Evolutionary conservation across 2,329 filamentous ascomycete species (phyloP).

Genomic region (Paecilomyces sp.): DNA sequence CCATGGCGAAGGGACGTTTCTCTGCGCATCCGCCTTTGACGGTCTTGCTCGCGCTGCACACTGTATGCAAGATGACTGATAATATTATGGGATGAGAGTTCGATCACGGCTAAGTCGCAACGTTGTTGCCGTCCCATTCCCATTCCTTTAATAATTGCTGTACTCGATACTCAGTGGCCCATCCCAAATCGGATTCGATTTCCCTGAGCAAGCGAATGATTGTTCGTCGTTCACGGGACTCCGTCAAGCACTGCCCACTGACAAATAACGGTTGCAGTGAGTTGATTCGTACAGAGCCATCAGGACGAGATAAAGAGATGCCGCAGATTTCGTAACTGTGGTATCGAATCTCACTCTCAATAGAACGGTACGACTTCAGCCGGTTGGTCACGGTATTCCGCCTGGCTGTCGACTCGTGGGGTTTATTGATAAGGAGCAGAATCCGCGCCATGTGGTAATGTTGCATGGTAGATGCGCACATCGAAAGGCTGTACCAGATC

Average conservation of each 20-base stretch:
- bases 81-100: not conserved
- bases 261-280: conserved; percentile 57
- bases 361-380: conserved; percentile 52
- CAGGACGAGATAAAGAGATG: conserved; percentile 51
- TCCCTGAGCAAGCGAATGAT: conserved; percentile 50
- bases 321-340: conserved; percentile 57
- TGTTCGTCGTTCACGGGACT: conserved; percentile 46
- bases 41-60: not conserved
- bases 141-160: conserved; percentile 42
- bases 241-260: conserved; percentile 53
- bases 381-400: conserved; percentile 47
- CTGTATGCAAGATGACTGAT: not conserved
- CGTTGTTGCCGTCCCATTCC: conserved; percentile 16
- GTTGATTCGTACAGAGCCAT: conserved; percentile 53
- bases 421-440: conserved; percentile 36
- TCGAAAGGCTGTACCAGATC: conserved; percentile 58
- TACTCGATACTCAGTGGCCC: conserved; percentile 56
- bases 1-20: not conserved
- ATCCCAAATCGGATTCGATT: conserved; percentile 58
- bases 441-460: conserved; percentile 40
- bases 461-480: conserved; percentile 57
- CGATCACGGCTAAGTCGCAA: conserved; percentile 1
- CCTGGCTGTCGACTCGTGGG: conserved; percentile 37
- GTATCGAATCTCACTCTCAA: conserved; percentile 47
- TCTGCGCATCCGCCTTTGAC: not conserved